phyloP scores from a whole-genome alignment of 2,329 filamentous ascomycete species.

The Diaporthe helianthi region DNA sequence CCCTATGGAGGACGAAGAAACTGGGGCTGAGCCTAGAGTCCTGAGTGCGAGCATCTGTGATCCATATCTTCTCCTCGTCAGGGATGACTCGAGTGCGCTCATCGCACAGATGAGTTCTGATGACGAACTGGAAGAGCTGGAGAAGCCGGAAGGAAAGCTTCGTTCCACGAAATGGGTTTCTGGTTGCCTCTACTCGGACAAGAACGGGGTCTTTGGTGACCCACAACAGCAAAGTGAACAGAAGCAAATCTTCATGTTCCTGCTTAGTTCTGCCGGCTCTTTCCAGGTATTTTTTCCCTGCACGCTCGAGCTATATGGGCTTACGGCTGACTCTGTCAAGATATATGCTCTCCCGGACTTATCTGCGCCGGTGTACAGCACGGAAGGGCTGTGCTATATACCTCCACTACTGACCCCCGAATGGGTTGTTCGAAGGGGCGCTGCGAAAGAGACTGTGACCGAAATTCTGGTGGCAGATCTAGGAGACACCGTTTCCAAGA shows the following conservation, averaged over 20 bases:
- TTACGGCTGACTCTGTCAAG: conserved; percentile 50
- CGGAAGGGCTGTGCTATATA: conserved; percentile 79
- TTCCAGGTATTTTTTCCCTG: conserved; percentile 70
- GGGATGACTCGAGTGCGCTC: conserved; percentile 82
- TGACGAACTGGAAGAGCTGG: conserved; percentile 85
- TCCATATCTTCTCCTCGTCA: conserved; percentile 81
- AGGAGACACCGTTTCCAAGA: conserved; percentile 73
- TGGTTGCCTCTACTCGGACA: conserved; percentile 82
- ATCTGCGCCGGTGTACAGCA: conserved; percentile 72
- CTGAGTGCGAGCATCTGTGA: conserved; percentile 85
- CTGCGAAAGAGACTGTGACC: conserved; percentile 73
- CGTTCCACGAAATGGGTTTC: conserved; percentile 76
- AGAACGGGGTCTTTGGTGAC: conserved; percentile 60
- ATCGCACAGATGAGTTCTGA: conserved; percentile 81
- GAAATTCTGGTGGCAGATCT: conserved; percentile 87
- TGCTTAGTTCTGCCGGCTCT: conserved; percentile 77
- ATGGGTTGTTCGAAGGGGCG: conserved; percentile 72
- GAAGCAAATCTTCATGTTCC: conserved; percentile 72
- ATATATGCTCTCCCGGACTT: conserved; percentile 80
- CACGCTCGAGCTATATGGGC: not conserved
- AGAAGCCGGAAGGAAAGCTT: conserved; percentile 64
- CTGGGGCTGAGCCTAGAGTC: conserved; percentile 79
- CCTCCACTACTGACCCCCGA: conserved; percentile 78
- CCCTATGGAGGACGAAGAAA: conserved; percentile 90
- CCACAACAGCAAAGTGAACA: conserved; percentile 47